Evolutionary conservation across 176 grass and related monocot genomes (phyloP).

Genomic region (Panicum miliaceum): DNA sequence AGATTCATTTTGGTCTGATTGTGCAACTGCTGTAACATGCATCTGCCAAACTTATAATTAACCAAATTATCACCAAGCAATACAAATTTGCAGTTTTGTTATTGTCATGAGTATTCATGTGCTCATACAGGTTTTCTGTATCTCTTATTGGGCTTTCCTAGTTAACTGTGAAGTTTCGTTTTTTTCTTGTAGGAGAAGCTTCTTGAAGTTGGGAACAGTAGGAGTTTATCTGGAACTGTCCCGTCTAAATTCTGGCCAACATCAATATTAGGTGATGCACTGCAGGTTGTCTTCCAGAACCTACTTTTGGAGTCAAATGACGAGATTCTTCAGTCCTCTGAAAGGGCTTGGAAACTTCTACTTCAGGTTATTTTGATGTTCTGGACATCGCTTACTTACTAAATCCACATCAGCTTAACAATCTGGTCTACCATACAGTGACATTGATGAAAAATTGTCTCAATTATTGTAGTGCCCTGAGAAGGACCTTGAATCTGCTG

Average conservation of each 20-base stretch:
- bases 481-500: slow-evolving; percentile 81
- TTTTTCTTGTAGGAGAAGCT: slow-evolving; percentile 78
- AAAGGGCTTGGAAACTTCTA: slow-evolving; percentile 93
- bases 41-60: background rate
- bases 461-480: slow-evolving; percentile 73
- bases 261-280: slow-evolving; percentile 87
- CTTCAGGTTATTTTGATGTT: slow-evolving; percentile 78
- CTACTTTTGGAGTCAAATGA: slow-evolving; percentile 97
- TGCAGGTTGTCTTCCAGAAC: slow-evolving; percentile 96
- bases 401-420: slow-evolving; percentile 29
- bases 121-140: background rate
- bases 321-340: slow-evolving; percentile 91
- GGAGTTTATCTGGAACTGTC: slow-evolving; percentile 57
- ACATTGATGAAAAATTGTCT: slow-evolving; percentile 46
- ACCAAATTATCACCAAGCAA: slow-evolving; percentile 5
- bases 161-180: slow-evolving; percentile 34
- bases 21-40: slow-evolving; percentile 1
- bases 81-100: slow-evolving; percentile 14
- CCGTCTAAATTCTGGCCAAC: slow-evolving; percentile 71
- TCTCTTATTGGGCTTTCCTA: slow-evolving; percentile 28
- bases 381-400: slow-evolving; percentile 14
- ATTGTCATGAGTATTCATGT: slow-evolving; percentile 18
- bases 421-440: slow-evolving; percentile 18
- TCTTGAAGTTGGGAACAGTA: slow-evolving; percentile 85
- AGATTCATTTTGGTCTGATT: slow-evolving; percentile 15